phyloP scores from a whole-genome alignment of 495 filamentous ascomycete species.

The Sphaerosporella brunnea region DNA sequence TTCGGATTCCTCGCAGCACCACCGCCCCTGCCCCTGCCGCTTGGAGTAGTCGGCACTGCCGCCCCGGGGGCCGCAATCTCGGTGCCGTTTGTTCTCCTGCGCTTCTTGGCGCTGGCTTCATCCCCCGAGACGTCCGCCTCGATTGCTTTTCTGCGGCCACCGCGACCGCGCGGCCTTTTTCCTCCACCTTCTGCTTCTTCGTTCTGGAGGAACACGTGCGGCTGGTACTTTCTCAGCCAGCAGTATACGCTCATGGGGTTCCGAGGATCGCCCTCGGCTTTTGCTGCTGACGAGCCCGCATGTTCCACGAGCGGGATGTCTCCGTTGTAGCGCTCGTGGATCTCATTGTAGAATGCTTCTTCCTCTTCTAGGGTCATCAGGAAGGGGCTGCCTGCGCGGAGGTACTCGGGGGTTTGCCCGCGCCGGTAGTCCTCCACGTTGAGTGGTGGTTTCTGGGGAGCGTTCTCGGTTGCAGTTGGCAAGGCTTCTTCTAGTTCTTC shows the following conservation, averaged over 20 bases:
- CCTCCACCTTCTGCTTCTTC: slow-evolving; percentile 51
- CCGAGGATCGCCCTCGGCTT: slow-evolving; percentile 41
- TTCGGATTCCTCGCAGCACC: slow-evolving; percentile 19
- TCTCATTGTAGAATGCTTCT: slow-evolving; percentile 54
- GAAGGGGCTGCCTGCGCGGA: slow-evolving; percentile 21
- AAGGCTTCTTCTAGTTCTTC: background rate
- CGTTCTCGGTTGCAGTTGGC: slow-evolving; percentile 7
- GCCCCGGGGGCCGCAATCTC: slow-evolving; percentile 8
- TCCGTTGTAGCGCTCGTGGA: slow-evolving; percentile 47
- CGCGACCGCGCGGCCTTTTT: slow-evolving; percentile 35
- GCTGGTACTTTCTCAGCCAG: slow-evolving; percentile 71
- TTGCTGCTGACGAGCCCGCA: slow-evolving; percentile 19
- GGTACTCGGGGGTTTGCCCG: slow-evolving; percentile 21
- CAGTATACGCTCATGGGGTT: slow-evolving; percentile 81
- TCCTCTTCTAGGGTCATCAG: slow-evolving; percentile 54
- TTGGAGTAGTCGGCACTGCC: slow-evolving; percentile 9
- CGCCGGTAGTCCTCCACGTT: slow-evolving; percentile 16
- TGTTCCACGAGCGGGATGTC: slow-evolving; percentile 29
- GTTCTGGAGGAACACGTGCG: slow-evolving; percentile 68
- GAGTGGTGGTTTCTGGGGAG: slow-evolving; percentile 9
- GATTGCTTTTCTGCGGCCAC: slow-evolving; percentile 26
- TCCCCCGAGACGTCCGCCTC: slow-evolving; percentile 21
- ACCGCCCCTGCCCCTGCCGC: slow-evolving; percentile 15
- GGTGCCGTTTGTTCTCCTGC: slow-evolving; percentile 9
- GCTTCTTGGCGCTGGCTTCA: slow-evolving; percentile 8